A percentile compares a stretch with the other conserved stretches of the same genome.
Conservation (phyloP, 2,329 filamentous ascomycete species). For the Knufia fluminis region DNA sequence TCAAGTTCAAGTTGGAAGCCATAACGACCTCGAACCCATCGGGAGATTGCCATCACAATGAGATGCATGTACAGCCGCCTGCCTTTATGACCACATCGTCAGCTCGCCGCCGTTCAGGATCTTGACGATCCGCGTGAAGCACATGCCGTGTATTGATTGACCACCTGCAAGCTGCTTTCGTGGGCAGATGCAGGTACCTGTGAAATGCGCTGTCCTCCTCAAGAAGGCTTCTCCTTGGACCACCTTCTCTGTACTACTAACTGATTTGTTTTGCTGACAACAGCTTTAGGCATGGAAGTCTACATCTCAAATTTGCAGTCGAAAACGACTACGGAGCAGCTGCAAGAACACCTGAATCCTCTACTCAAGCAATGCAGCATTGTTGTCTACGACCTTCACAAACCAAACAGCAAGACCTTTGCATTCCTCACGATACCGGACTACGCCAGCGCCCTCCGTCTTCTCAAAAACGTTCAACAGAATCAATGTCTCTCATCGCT, state of each 20-base stretch:
- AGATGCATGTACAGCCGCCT: too few species aligned
- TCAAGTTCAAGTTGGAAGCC: too few species aligned
- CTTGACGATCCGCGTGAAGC: too few species aligned
- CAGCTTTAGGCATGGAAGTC: conserved; percentile 39
- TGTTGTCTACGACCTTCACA: conserved; percentile 36
- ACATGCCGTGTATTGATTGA: too few species aligned
- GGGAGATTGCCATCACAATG: too few species aligned
- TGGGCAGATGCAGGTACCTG: neutral
- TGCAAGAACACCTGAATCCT: conserved; percentile 33
- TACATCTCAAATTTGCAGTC: conserved; percentile 36
- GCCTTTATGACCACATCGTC: too few species aligned
- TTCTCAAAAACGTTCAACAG: conserved; percentile 30
- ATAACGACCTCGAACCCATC: too few species aligned
- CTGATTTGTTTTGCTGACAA: neutral
- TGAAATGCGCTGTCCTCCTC: neutral
- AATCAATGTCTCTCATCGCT: conserved; percentile 12
- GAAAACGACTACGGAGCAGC: conserved; percentile 33
- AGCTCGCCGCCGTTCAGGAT: too few species aligned
- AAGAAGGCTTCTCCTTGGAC: neutral
- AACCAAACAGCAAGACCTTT: conserved; percentile 31
- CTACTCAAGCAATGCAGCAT: conserved; percentile 33
- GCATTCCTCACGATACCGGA: conserved; percentile 41
- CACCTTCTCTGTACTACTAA: neutral
- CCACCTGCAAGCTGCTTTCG: too few species aligned
- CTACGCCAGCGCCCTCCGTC: conserved; percentile 31